Conservation (phyloP, 805 yeast species). For the Candida xyloterini region DNA sequence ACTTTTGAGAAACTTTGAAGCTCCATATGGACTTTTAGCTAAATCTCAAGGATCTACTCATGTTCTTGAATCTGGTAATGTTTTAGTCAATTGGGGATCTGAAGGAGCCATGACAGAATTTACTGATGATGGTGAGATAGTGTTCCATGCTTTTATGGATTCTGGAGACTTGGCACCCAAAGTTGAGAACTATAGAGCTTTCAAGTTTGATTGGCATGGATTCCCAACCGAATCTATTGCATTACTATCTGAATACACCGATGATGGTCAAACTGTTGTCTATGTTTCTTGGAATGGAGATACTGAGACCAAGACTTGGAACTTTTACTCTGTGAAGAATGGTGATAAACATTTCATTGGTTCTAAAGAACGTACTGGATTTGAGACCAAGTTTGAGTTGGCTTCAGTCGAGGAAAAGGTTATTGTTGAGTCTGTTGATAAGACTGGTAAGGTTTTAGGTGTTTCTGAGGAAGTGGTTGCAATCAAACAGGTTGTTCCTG, state of each 20-base stretch:
- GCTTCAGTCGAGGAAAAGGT: conserved; percentile 5
- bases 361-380: conserved; percentile 27
- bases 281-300: conserved; percentile 42
- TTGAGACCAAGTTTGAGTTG: conserved; percentile 26
- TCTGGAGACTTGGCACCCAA: conserved; percentile 28
- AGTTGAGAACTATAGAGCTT: conserved; percentile 37
- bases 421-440: conserved; percentile 19
- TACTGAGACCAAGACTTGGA: conserved; percentile 34
- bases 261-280: conserved; percentile 20
- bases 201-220: conserved; percentile 36
- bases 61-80: conserved; percentile 34
- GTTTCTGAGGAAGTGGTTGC: conserved; percentile 16
- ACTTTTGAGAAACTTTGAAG: conserved; percentile 16
- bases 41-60: conserved; percentile 37
- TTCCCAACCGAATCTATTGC: conserved; percentile 35
- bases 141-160: conserved; percentile 35
- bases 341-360: conserved; percentile 18
- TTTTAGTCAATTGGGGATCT: conserved; percentile 38
- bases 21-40: conserved; percentile 20
- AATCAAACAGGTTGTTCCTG: conserved; percentile 9
- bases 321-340: conserved; percentile 20
- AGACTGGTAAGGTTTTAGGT: conserved; percentile 15
- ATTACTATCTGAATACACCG: conserved; percentile 14
- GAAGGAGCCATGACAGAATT: conserved; percentile 39
- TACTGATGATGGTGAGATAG: conserved; percentile 27